Percentiles rank a stretch among this genome's conserved stretches.
Conservation (phyloP, 106 monocot genomes). For the Acorus calamus region DNA sequence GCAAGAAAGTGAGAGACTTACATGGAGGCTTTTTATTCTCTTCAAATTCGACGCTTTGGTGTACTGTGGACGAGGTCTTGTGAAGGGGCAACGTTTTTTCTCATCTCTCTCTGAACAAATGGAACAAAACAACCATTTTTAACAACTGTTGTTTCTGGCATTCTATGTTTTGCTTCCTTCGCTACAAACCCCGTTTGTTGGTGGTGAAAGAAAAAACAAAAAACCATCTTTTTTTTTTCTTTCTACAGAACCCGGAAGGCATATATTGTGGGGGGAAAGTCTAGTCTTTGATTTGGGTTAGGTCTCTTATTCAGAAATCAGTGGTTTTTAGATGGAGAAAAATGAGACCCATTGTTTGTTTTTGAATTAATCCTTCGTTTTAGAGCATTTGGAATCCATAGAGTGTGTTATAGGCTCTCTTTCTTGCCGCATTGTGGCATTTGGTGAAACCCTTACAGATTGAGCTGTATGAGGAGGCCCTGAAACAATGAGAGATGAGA, state of each 20-base stretch:
- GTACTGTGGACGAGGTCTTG: constrained; percentile 15
- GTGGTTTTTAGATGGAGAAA: too few relatives aligned
- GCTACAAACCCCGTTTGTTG: background rate
- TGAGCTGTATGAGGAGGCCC: constrained; percentile 50
- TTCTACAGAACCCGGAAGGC: too few relatives aligned
- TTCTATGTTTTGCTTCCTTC: constrained; percentile 11
- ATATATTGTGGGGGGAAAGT: background rate
- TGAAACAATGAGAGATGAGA: constrained; percentile 88
- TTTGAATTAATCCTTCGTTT: too few relatives aligned
- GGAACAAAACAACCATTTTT: background rate
- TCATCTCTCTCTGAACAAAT: constrained; percentile 4
- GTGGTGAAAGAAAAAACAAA: too few relatives aligned
- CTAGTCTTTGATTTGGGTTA: background rate
- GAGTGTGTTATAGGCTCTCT: too few relatives aligned
- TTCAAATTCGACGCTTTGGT: constrained; percentile 37
- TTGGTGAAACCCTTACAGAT: background rate
- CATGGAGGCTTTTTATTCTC: constrained; percentile 34
- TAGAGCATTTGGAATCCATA: too few relatives aligned
- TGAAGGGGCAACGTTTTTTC: constrained; percentile 1
- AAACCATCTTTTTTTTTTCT: too few relatives aligned
- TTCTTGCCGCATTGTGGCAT: background rate
- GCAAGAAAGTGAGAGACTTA: constrained; percentile 11
- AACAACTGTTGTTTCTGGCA: constrained; percentile 9
- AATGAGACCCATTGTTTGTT: too few relatives aligned
- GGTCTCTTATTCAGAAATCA: too few relatives aligned